Evolutionary conservation across 2,329 filamentous ascomycete species (phyloP).

Genomic region (Fusarium papillatum): DNA sequence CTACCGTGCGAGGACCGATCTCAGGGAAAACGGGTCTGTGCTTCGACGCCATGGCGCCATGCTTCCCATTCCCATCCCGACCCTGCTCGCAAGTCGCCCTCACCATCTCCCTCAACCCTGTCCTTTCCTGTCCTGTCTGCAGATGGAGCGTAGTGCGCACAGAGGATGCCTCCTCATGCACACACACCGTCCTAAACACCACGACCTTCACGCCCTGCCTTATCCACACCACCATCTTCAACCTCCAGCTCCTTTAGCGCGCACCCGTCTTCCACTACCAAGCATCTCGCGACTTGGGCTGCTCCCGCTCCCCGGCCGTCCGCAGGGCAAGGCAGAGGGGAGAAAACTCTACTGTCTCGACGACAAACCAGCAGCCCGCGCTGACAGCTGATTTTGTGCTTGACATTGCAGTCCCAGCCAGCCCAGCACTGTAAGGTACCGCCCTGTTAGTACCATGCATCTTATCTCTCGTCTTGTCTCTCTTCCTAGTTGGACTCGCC

Average conservation of each 20-base stretch:
- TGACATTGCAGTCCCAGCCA: slow-evolving; percentile 4
- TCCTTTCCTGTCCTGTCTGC: background rate
- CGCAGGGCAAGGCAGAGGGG: slow-evolving; percentile 3
- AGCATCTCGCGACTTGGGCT: slow-evolving; percentile 1
- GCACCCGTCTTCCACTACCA: slow-evolving; percentile 4
- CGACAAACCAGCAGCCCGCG: slow-evolving; percentile 8
- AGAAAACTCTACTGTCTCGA: background rate
- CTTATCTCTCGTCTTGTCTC: background rate
- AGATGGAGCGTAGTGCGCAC: background rate
- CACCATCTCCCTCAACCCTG: slow-evolving; percentile 7
- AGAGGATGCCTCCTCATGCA: slow-evolving; percentile 1
- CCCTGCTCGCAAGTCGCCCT: background rate
- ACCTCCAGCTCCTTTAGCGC: slow-evolving; percentile 3
- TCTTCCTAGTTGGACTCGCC: background rate
- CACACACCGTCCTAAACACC: slow-evolving; percentile 12
- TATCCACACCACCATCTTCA: slow-evolving; percentile 18
- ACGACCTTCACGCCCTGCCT: slow-evolving; percentile 9
- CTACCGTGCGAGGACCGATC: slow-evolving; percentile 10
- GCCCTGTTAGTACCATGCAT: background rate
- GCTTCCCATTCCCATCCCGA: slow-evolving; percentile 14
- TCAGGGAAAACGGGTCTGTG: slow-evolving; percentile 8
- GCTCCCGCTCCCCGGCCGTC: slow-evolving; percentile 5
- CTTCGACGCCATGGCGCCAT: slow-evolving; percentile 18
- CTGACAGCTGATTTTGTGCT: slow-evolving; percentile 17
- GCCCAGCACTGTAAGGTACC: slow-evolving; percentile 19